phyloP scores from a whole-genome alignment of 352 stramenopile species.

The Phytophthora ramorum region DNA sequence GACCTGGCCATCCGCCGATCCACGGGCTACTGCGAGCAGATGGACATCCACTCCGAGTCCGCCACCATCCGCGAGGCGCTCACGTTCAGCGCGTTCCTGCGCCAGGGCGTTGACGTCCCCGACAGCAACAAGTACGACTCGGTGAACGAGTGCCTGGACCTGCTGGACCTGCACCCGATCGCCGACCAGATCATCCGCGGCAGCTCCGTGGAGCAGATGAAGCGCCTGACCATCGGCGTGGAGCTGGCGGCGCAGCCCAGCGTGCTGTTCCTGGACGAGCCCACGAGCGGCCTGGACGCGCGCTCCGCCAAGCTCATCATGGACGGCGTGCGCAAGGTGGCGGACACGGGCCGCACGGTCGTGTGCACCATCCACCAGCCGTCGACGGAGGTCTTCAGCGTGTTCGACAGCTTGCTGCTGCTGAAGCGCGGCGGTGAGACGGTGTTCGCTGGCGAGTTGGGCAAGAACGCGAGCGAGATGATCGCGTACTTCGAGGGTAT shows the following conservation, averaged over 20 bases:
- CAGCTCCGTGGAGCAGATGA: too few species aligned
- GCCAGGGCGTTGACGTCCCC: constrained; percentile 30
- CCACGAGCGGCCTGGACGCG: constrained; percentile 85
- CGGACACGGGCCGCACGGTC: constrained; percentile 66
- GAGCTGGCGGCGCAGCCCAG: background rate
- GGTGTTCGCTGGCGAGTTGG: constrained; percentile 55
- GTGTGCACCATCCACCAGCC: constrained; percentile 94
- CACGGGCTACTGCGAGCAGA: constrained; percentile 10
- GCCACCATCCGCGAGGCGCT: constrained; percentile 58
- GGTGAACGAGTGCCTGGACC: constrained; percentile 29
- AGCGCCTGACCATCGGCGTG: constrained; percentile 33
- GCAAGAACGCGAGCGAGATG: constrained; percentile 34
- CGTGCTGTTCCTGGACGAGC: constrained; percentile 52
- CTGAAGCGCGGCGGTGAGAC: constrained; percentile 32
- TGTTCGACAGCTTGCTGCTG: constrained; percentile 5
- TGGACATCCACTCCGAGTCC: constrained; percentile 16
- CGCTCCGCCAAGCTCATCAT: constrained; percentile 85
- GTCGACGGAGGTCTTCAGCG: constrained; percentile 76
- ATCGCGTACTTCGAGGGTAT: constrained; percentile 9
- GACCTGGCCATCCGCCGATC: constrained; percentile 29
- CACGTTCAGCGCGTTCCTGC: constrained; percentile 23
- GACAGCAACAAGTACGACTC: constrained; percentile 15
- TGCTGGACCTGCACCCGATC: constrained; percentile 38
- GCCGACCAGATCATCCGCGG: constrained; percentile 32
- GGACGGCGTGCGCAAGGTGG: constrained; percentile 85